phyloP scores from a whole-genome alignment of 2,329 filamentous ascomycete genomes.

The Cladosporium sp. region DNA sequence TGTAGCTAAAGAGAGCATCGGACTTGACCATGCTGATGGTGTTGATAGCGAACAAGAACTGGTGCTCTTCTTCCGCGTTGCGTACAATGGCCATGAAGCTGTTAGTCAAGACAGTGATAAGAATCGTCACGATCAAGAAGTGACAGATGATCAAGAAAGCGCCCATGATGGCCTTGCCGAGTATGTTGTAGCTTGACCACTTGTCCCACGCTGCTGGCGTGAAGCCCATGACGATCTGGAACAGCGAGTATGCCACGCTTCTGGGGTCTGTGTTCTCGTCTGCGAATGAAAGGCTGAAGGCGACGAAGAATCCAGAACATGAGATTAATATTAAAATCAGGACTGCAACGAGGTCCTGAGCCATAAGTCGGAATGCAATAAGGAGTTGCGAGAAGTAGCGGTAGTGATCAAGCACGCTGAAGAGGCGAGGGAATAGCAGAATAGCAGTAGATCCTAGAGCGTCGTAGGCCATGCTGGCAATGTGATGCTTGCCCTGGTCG shows the following conservation, averaged over 20 bases:
- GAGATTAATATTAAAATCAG: constrained; percentile 78
- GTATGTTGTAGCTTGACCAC: constrained; percentile 74
- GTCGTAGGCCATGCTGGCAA: constrained; percentile 85
- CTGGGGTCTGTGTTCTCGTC: constrained; percentile 65
- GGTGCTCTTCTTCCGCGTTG: constrained; percentile 88
- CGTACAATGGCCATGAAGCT: constrained; percentile 94
- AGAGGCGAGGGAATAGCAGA: constrained; percentile 81
- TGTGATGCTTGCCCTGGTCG: constrained; percentile 61
- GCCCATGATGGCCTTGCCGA: constrained; percentile 72
- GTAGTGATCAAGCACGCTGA: constrained; percentile 90
- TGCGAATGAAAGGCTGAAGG: constrained; percentile 77
- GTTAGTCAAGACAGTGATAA: constrained; percentile 94
- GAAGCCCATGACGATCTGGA: constrained; percentile 93
- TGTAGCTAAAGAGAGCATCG: constrained; percentile 91
- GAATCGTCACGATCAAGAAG: constrained; percentile 87
- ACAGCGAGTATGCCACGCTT: constrained; percentile 82
- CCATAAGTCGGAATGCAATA: constrained; percentile 93
- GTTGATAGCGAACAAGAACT: constrained; percentile 91
- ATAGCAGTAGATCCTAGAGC: constrained; percentile 90
- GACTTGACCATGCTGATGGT: constrained; percentile 98
- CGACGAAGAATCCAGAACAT: constrained; percentile 93
- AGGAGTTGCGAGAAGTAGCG: constrained; percentile 93
- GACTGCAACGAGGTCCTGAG: constrained; percentile 79
- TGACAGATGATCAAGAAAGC: constrained; percentile 92
- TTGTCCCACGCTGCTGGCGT: constrained; percentile 91